Percentiles rank a stretch among this genome's conserved stretches.
These are phyloP conservation scores for maize (Zea mays) DNA, from an alignment of 176 grass and related monocot species.

Conservation along the genomic window Zm-B73-REFERENCE-NAM-5.0 NC_050101.1:155794001-155794500, in stretches of 20 bases:
- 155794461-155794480: background rate
- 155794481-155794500: background rate
- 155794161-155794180: background rate
- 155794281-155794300: constrained; percentile 99
- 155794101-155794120: constrained; percentile 20
- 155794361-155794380: constrained; percentile 24
- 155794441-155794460: background rate
- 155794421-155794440: background rate
- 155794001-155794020: background rate
- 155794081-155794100: background rate
- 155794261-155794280: constrained; percentile 82
- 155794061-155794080: background rate
- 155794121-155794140: constrained; percentile 26
- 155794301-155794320: constrained; percentile 99
- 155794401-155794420: background rate
- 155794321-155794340: constrained; percentile 99
- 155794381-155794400: constrained; percentile 21
- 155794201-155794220: background rate
- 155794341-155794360: constrained; percentile 32
- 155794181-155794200: background rate
- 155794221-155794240: constrained; percentile 11
- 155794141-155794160: constrained; percentile 23
- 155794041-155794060: constrained; percentile 20
- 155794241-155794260: constrained; percentile 35
- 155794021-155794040: constrained; percentile 3